phyloP scores from a whole-genome alignment of 331 rosid species.

The Arachis monticola region DNA sequence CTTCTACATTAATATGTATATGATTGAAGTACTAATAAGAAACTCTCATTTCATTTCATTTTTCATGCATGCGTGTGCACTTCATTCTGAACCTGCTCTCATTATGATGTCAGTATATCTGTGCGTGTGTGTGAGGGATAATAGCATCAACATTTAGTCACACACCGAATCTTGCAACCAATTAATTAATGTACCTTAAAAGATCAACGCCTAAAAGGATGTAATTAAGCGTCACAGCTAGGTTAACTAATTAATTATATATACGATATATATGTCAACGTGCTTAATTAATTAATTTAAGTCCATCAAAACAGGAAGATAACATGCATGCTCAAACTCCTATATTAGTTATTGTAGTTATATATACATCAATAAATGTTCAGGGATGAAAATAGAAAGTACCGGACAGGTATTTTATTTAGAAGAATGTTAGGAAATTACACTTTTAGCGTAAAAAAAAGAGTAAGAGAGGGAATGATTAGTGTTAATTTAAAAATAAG shows the following conservation, averaged over 20 bases:
- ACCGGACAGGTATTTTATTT: too few species aligned
- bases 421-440: too few species aligned
- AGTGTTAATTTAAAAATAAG: too few species aligned
- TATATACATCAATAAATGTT: constrained; percentile 20
- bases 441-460: neutral
- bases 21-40: neutral
- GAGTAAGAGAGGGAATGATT: too few species aligned
- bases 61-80: constrained; percentile 41
- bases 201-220: constrained; percentile 10
- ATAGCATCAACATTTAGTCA: neutral
- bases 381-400: too few species aligned
- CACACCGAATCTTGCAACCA: constrained; percentile 13
- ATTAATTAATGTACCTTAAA: neutral
- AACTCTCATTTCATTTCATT: constrained; percentile 1
- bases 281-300: too few species aligned
- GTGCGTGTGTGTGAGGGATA: neutral
- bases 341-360: neutral
- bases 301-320: neutral
- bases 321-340: neutral
- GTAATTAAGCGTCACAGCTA: neutral
- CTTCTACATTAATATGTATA: neutral
- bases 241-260: too few species aligned
- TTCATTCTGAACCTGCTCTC: constrained; percentile 22
- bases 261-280: too few species aligned
- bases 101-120: constrained; percentile 14